phyloP scores from a whole-genome alignment of 352 stramenopile genomes.

The Phytophthora chlamydospora region DNA sequence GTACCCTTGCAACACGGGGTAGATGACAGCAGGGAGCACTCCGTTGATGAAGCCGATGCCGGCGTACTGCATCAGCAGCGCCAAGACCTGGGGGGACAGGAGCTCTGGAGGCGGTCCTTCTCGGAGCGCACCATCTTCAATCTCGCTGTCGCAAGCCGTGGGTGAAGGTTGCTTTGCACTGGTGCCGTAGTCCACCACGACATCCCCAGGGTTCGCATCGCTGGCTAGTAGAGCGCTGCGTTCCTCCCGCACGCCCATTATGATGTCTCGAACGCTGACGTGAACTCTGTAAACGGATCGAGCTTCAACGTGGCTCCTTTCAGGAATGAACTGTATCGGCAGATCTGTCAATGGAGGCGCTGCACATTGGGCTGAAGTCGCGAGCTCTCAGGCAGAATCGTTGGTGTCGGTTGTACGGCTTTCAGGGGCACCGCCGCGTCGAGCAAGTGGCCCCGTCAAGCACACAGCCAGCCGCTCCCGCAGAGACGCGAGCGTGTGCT shows the following conservation, averaged over 20 bases:
- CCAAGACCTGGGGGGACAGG: conserved; percentile 40
- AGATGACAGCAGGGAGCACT: conserved; percentile 52
- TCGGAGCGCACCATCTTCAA: conserved; percentile 43
- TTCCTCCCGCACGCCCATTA: conserved; percentile 25
- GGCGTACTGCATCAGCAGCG: conserved; percentile 57
- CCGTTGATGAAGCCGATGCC: conserved; percentile 60
- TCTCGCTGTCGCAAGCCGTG: background rate
- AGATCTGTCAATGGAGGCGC: too few species aligned
- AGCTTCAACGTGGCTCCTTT: too few species aligned
- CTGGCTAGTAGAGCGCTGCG: conserved; percentile 18
- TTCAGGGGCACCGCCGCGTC: conserved; percentile 2
- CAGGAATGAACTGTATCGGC: too few species aligned
- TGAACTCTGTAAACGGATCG: too few species aligned
- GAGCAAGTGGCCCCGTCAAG: conserved; percentile 11
- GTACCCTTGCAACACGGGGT: conserved; percentile 65
- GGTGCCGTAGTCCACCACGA: conserved; percentile 14
- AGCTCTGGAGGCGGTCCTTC: conserved; percentile 38
- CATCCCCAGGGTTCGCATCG: conserved; percentile 5
- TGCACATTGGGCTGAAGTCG: too few species aligned
- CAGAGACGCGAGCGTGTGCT: background rate
- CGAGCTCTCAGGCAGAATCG: too few species aligned
- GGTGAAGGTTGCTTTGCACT: background rate
- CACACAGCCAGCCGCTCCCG: conserved; percentile 11
- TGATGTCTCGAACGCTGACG: background rate
- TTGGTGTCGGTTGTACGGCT: conserved; percentile 2